A percentile compares a stretch with the other conserved stretches of the same genome.
These are phyloP conservation scores for Ogataea saltuana DNA, from an alignment of 805 yeast species.

Conservation along the genomic window DNA sequence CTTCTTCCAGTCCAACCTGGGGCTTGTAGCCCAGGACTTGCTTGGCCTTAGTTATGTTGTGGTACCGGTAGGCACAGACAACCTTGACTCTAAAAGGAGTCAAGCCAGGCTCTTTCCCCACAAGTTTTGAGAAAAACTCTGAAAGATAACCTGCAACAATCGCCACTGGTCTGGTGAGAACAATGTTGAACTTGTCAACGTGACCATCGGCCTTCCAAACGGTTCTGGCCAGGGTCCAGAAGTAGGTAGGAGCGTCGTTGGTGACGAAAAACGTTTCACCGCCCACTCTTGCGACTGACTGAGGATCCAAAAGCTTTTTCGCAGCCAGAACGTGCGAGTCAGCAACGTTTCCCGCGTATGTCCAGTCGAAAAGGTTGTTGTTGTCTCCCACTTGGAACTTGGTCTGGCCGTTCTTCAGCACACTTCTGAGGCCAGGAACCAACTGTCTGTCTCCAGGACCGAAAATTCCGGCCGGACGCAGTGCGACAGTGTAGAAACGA, in stretches of 20 bases:
- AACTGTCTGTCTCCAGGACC: slow-evolving; percentile 98
- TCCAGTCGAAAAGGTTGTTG: slow-evolving; percentile 92
- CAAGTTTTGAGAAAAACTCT: slow-evolving; percentile 66
- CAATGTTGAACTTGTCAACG: slow-evolving; percentile 67
- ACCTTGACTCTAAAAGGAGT: slow-evolving; percentile 93
- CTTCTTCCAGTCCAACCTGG: slow-evolving; percentile 71
- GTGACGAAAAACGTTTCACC: slow-evolving; percentile 92
- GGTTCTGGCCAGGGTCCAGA: slow-evolving; percentile 95
- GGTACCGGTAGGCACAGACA: slow-evolving; percentile 92
- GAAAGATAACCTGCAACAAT: slow-evolving; percentile 78
- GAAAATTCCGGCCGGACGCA: slow-evolving; percentile 97
- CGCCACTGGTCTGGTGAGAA: slow-evolving; percentile 73
- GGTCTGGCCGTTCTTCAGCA: slow-evolving; percentile 81
- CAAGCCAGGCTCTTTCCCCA: slow-evolving; percentile 87
- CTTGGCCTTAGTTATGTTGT: slow-evolving; percentile 88
- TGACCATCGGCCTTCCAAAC: slow-evolving; percentile 97
- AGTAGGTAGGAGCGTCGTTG: slow-evolving; percentile 91
- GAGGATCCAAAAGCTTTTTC: slow-evolving; percentile 57
- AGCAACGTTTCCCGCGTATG: slow-evolving; percentile 98
- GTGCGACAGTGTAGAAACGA: slow-evolving; percentile 72
- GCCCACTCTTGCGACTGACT: slow-evolving; percentile 49
- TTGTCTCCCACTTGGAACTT: slow-evolving; percentile 94
- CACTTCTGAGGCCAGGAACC: slow-evolving; percentile 87
- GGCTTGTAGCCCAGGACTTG: slow-evolving; percentile 76
- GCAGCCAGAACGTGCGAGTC: slow-evolving; percentile 96